Conservation (phyloP, 2,329 filamentous ascomycete genomes). For the Exophiala oligosperma region DNA sequence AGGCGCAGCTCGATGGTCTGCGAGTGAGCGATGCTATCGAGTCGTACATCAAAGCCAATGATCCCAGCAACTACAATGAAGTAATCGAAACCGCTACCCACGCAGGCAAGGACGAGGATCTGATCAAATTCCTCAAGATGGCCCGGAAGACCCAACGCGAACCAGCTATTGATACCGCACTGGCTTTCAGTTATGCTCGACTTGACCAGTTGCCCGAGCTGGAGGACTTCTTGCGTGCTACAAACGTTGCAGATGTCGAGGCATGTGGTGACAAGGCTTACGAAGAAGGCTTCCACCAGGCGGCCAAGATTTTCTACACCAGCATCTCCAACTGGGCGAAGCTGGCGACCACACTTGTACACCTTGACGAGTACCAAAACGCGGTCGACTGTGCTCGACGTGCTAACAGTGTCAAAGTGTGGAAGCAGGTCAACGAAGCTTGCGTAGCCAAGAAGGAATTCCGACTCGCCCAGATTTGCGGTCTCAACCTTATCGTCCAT, state of each 20-base stretch:
- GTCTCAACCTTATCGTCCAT: slow-evolving; percentile 95
- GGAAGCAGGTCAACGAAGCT: slow-evolving; percentile 96
- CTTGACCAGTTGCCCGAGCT: slow-evolving; percentile 89
- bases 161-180: slow-evolving; percentile 85
- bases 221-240: slow-evolving; percentile 90
- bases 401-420: slow-evolving; percentile 98
- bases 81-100: slow-evolving; percentile 95
- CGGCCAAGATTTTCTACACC: slow-evolving; percentile 97
- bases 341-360: slow-evolving; percentile 95
- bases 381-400: slow-evolving; percentile 97
- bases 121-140: slow-evolving; percentile 96
- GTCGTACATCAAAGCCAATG: slow-evolving; percentile 93
- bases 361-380: slow-evolving; percentile 93
- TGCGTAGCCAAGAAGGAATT: slow-evolving; percentile 99
- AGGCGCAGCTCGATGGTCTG: slow-evolving; percentile 94
- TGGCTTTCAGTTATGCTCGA: slow-evolving; percentile 91
- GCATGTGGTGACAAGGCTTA: slow-evolving; percentile 98
- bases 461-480: slow-evolving; percentile 96
- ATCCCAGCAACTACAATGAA: slow-evolving; percentile 89
- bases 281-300: slow-evolving; percentile 88
- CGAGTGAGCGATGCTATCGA: slow-evolving; percentile 90
- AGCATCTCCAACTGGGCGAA: slow-evolving; percentile 99
- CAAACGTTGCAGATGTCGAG: slow-evolving; percentile 94
- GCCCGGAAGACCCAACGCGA: slow-evolving; percentile 95
- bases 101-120: slow-evolving; percentile 95